Base-by-base conservation (phyloP, 371 early-diverging fungal genomes). In the Mortierella sp. region DNA sequence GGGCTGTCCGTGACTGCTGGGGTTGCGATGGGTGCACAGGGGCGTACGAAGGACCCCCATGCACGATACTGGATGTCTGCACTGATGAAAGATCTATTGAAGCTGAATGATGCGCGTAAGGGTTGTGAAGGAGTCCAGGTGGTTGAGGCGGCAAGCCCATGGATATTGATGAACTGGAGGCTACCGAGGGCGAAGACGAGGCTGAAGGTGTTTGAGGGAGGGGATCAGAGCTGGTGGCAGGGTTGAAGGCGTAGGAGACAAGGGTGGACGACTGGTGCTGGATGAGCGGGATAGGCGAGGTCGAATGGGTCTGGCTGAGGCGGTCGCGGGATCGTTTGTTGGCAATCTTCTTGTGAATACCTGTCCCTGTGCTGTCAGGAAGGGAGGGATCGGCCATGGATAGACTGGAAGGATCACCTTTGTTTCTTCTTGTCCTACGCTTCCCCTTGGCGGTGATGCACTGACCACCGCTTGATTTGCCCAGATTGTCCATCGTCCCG, bases 341-440 rank as follows among this genome's bases (percentile, higher is more conserved):
- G n/a, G 75, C 75, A 50, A 67, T 64, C 43, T 75, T 75, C 51
- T 75, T 75, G 69, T 67, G 75, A 48, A 40, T 9, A 10, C 37
- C 24, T 67, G 21, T 1, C 13, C 67, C 67, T 67, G 43, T 4
- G 24, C 8, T 21, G 3, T 40, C 67, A 4, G 67, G 40, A 24
- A 40, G 24, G 48, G 48, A 46, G n/a, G 71, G 71, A 26, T 46
- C 46, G 48, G 11, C 71, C 48, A 21, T 14, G 6, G 31, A 28
- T 67, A 10, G 3, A 21, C 67, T 37, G 3, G 67, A 40, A 10
- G 8, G 67, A 67, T 67, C 40, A 40, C 24, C 48, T 44, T 48
- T 70, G 19, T 14, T 54, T 37, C 24, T 34, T 73, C 53, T 73
- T 57, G 74, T 46, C 40, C 67, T 67, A 67, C 50, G 72, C 5